Base-by-base conservation (phyloP, 192 early-diverging fungal genomes). In the Umbelopsis ramanniana region DNA sequence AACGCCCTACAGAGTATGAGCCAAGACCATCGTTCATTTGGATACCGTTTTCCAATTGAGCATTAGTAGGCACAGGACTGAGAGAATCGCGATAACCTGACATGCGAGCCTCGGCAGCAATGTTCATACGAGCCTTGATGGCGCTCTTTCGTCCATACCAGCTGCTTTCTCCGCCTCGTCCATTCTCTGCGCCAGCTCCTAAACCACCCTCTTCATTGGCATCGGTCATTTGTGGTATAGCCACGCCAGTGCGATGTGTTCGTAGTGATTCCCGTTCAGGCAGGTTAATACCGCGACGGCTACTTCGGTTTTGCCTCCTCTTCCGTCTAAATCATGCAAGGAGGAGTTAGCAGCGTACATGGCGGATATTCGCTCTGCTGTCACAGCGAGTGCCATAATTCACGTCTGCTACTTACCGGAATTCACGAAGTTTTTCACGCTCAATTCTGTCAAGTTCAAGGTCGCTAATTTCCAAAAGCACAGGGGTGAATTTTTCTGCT, bases 371-470 rank as follows among this genome's bases (percentile, higher is more conserved):
- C 29, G 29, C 3, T 1, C 3, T 29, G 29, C 29, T 43, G 1
- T 43, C 0, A 7, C 6, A 43, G 6, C 40, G 40, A 43, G 38
- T 40, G 38, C 47, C 47, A 48, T 10, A 0, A 50, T 17, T 0
- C 48, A 15, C 48, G 19, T 50, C 3, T 3, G 15, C 29, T 29
- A 50, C 48, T 17, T 50, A 50, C 48, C 48, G 48, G 17, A 50
- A 63, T 35, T 63, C 57, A 66, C 95, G 82, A 66, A 95, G 92
- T 2, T 89, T 82, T 70, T 97, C 94, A 77, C 89, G 88, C 71
- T 95, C 95, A 70, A 93, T 86, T 38, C 93, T 90, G 71, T 95
- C 92, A 26, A 94, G 86, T 69, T 93, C 91, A 3, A 85, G 84
- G 43, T 89, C 86, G 4, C 89, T 84, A 53, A 92, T 67, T 67